Conservation (phyloP, 805 yeast species). For the Kuraishia hungarica region DNA sequence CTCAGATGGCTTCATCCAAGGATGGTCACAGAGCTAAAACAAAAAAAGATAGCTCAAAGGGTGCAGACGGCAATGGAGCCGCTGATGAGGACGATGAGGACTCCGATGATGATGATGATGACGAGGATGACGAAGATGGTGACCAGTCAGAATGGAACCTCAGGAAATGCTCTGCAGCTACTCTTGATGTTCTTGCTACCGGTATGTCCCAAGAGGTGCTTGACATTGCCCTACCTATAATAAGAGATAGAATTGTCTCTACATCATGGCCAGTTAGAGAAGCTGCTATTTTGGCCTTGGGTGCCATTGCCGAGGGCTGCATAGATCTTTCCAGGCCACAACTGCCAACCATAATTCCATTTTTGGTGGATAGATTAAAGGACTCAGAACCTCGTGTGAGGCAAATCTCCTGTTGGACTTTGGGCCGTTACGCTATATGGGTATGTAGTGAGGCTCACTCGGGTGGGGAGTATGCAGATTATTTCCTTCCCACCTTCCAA, state of each 20-base stretch:
- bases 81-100: constrained; percentile 27
- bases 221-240: constrained; percentile 58
- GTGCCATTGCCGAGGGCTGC: constrained; percentile 91
- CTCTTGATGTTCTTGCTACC: constrained; percentile 74
- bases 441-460: constrained; percentile 59
- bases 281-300: constrained; percentile 88
- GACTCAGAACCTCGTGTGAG: constrained; percentile 81
- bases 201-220: constrained; percentile 62
- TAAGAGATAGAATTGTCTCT: constrained; percentile 62
- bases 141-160: constrained; percentile 78
- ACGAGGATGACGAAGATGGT: constrained; percentile 63
- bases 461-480: constrained; percentile 54
- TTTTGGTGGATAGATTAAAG: constrained; percentile 66
- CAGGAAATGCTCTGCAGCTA: constrained; percentile 91
- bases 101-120: constrained; percentile 58
- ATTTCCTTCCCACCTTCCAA: constrained; percentile 70
- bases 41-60: constrained; percentile 9
- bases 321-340: constrained; percentile 60
- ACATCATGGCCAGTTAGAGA: constrained; percentile 85
- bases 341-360: constrained; percentile 77
- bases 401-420: constrained; percentile 93
- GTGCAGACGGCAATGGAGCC: constrained; percentile 7
- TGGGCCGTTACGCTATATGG: constrained; percentile 81
- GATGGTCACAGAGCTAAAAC: constrained; percentile 24
- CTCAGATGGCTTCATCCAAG: constrained; percentile 66